These are phyloP conservation scores for Triangularia setosa DNA, from an alignment of 2,329 filamentous ascomycete genomes.

Conservation along the genomic window DNA sequence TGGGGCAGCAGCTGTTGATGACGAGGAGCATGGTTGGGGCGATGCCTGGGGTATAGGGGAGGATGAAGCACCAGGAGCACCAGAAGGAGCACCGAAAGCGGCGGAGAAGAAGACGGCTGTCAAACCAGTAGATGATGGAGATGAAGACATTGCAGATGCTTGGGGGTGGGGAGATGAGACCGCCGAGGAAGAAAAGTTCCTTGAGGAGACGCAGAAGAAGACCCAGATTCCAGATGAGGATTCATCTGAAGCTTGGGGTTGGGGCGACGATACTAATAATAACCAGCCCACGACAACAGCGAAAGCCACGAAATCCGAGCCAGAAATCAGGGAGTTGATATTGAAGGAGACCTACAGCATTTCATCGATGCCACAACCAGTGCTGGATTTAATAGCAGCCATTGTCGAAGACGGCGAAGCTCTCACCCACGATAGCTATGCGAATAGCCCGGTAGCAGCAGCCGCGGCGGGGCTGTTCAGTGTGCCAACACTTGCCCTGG, in stretches of 20 bases:
- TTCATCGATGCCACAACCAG: constrained; percentile 78
- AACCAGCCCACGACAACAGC: constrained; percentile 28
- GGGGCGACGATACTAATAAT: constrained; percentile 54
- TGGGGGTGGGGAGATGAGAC: constrained; percentile 34
- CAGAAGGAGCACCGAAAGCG: constrained; percentile 19
- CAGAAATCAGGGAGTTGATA: constrained; percentile 60
- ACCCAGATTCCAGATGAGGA: constrained; percentile 31
- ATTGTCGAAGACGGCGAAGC: constrained; percentile 59
- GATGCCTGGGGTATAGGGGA: constrained; percentile 75
- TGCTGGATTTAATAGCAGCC: constrained; percentile 62
- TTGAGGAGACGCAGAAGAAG: constrained; percentile 18
- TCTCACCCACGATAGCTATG: constrained; percentile 47
- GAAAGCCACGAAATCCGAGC: constrained; percentile 16
- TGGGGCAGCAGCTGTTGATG: constrained; percentile 40
- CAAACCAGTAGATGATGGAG: constrained; percentile 27
- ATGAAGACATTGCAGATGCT: constrained; percentile 36
- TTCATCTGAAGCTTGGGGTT: constrained; percentile 38
- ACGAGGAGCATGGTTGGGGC: constrained; percentile 65
- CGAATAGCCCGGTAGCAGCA: constrained; percentile 57
- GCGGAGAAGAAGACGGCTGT: constrained; percentile 17
- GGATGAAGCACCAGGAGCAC: constrained; percentile 34
- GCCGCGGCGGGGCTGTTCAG: constrained; percentile 67
- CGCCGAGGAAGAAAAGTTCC: constrained; percentile 15
- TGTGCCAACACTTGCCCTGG: constrained; percentile 67
- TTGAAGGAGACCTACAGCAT: constrained; percentile 84